phyloP scores from a whole-genome alignment of 2,329 filamentous ascomycete genomes.

The Exophiala sp. region DNA sequence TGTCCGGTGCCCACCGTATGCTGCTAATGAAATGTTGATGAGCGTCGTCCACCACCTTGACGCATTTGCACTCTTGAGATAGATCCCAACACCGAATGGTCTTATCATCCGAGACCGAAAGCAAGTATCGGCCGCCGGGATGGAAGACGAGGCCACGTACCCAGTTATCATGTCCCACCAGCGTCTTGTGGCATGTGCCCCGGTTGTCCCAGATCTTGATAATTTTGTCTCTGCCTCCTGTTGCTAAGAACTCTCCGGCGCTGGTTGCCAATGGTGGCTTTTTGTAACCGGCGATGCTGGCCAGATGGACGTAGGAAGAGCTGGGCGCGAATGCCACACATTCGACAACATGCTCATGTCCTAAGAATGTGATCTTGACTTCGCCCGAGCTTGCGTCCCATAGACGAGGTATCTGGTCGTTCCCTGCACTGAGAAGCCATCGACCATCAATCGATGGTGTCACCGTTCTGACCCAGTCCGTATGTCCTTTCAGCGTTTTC shows the following conservation, averaged over 20 bases:
- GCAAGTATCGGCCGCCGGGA: constrained; percentile 81
- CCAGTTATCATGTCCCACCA: constrained; percentile 92
- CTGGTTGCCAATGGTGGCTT: constrained; percentile 68
- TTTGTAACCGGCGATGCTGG: constrained; percentile 72
- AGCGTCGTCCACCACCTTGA: constrained; percentile 70
- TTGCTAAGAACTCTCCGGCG: constrained; percentile 81
- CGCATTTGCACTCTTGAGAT: constrained; percentile 80
- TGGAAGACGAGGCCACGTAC: constrained; percentile 81
- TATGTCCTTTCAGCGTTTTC: constrained; percentile 79
- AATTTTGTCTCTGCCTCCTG: constrained; percentile 81
- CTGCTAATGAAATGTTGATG: constrained; percentile 83
- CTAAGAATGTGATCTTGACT: constrained; percentile 70
- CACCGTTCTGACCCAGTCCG: constrained; percentile 87
- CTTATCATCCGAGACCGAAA: constrained; percentile 85
- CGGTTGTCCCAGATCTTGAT: constrained; percentile 85
- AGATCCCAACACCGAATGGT: constrained; percentile 92
- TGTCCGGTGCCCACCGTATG: constrained; percentile 76
- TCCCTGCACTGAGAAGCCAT: constrained; percentile 74
- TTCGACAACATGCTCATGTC: constrained; percentile 80
- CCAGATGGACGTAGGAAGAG: constrained; percentile 68
- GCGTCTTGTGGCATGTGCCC: constrained; percentile 75
- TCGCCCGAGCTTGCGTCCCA: constrained; percentile 79
- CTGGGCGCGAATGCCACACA: constrained; percentile 83
- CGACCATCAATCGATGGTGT: constrained; percentile 74
- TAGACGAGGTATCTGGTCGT: constrained; percentile 72